These are phyloP conservation scores for Trichosporon asahii DNA, from an alignment of 1,284 basidiomycete species.

Conservation along the genomic window DNA sequence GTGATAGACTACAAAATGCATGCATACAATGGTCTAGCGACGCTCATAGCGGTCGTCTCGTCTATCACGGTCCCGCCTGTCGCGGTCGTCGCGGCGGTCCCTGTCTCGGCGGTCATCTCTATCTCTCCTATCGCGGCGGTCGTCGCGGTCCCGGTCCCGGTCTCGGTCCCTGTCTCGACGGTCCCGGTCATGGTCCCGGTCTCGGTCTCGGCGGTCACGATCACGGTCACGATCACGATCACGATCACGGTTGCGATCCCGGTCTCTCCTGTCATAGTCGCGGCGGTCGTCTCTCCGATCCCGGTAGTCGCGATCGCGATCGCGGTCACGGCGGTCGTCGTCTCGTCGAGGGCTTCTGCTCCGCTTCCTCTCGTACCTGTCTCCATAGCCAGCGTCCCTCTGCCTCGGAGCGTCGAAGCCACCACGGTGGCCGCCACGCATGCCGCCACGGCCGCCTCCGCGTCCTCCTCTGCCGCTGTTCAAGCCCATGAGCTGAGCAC, in stretches of 20 bases:
- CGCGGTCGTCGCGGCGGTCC: background rate
- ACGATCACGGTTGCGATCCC: background rate
- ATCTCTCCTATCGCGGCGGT: background rate
- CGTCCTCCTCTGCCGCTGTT: conserved; percentile 34
- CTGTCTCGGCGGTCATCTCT: background rate
- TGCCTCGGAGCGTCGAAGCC: conserved; percentile 24
- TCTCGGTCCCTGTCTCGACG: background rate
- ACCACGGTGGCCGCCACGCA: conserved; percentile 26
- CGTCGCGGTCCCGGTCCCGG: background rate
- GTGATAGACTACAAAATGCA: background rate
- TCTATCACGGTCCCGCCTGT: background rate
- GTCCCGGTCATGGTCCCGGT: background rate
- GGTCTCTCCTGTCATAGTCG: conserved; percentile 13
- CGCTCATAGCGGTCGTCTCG: background rate
- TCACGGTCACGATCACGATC: background rate
- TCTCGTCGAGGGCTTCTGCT: conserved; percentile 27
- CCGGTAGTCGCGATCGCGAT: conserved; percentile 18
- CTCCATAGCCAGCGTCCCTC: conserved; percentile 20
- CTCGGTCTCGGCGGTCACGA: background rate
- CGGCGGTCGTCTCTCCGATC: conserved; percentile 11
- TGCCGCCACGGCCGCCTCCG: conserved; percentile 30
- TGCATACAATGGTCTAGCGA: conserved; percentile 6
- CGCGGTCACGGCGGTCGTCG: conserved; percentile 14
- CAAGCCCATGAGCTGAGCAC: conserved; percentile 45
- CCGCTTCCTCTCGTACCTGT: conserved; percentile 22